Conservation (phyloP, 148 eudicot species). For the Linanthus parryae region DNA sequence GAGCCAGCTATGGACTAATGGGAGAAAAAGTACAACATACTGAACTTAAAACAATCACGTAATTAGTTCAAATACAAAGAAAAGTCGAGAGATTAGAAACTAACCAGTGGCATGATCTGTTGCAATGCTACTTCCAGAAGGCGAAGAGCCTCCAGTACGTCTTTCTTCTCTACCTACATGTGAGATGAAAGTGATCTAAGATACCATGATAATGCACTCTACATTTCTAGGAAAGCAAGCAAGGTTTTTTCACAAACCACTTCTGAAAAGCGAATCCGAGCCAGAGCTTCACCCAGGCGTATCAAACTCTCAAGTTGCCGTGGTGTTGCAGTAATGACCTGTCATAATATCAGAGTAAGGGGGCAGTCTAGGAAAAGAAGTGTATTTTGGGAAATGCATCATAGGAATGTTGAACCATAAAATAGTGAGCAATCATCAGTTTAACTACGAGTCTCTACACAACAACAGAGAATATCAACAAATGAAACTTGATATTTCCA, state of each 20-base stretch:
- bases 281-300: conserved; percentile 91
- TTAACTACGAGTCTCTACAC: too few relatives aligned
- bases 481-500: too few relatives aligned
- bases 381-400: too few relatives aligned
- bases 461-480: too few relatives aligned
- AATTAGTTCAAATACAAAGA: too few relatives aligned
- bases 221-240: background rate
- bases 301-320: conserved; percentile 94
- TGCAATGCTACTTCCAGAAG: conserved; percentile 94
- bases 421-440: too few relatives aligned
- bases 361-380: too few relatives aligned
- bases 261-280: conserved; percentile 93
- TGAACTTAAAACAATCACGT: too few relatives aligned
- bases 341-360: too few relatives aligned
- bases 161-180: conserved; percentile 72
- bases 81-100: too few relatives aligned
- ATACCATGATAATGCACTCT: background rate
- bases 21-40: too few relatives aligned
- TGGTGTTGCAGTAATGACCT: conserved; percentile 99
- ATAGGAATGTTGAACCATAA: background rate
- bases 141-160: conserved; percentile 88
- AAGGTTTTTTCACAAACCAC: conserved; percentile 64
- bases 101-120: conserved; percentile 93
- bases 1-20: too few relatives aligned
- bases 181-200: background rate